Percentiles rank a stretch among this genome's conserved stretches.
Conservation (phyloP, 768 basidiomycete species). For the Boletus pseudo-olivaceus region DNA sequence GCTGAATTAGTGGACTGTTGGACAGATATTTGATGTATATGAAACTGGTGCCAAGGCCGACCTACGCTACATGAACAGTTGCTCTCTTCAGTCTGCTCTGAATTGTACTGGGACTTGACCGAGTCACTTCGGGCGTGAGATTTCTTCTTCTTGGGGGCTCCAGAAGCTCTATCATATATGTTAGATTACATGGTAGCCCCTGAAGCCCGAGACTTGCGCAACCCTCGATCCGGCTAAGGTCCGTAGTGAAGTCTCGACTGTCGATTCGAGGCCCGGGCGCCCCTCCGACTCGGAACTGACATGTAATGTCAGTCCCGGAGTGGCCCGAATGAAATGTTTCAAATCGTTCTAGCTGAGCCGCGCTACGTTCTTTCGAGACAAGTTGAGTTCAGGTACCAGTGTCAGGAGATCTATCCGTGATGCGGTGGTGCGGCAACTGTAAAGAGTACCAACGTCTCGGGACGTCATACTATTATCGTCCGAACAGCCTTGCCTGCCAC, state of each 20-base stretch:
- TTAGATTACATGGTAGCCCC: neutral
- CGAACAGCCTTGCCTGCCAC: neutral
- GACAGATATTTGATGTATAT: neutral
- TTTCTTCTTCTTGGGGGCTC: neutral
- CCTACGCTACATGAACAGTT: neutral
- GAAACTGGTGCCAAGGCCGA: no score
- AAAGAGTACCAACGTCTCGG: neutral
- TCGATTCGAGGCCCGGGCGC: neutral
- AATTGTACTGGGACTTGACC: neutral
- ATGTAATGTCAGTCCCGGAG: neutral
- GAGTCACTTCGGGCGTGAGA: neutral
- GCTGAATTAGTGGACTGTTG: neutral
- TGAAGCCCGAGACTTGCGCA: neutral
- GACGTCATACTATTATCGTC: neutral
- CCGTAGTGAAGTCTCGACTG: slow-evolving; percentile 11
- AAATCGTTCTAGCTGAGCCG: neutral
- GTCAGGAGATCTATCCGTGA: neutral
- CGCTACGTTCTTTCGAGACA: neutral
- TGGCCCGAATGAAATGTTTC: neutral
- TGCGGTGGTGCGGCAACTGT: neutral
- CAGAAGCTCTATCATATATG: neutral
- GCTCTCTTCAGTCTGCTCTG: neutral
- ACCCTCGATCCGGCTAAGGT: slow-evolving; percentile 13
- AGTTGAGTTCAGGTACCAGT: neutral
- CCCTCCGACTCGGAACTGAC: neutral